Evolutionary conservation across 2,329 filamentous ascomycete genomes (phyloP).

Genomic region (Mycosphaerella arachidis): DNA sequence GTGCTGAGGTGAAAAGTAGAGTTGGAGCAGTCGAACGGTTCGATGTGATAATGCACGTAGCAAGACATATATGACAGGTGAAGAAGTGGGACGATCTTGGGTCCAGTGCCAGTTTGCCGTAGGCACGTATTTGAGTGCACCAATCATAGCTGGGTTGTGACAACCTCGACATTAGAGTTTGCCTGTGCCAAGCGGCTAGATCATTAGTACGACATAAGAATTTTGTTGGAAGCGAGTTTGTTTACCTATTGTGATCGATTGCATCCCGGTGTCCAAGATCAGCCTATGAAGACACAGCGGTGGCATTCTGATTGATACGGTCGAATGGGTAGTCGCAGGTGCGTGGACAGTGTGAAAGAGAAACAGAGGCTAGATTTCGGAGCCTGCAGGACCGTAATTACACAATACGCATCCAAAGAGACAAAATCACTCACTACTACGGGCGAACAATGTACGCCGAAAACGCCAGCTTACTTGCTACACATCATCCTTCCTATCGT

Average conservation of each 20-base stretch:
- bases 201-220: background rate
- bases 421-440: background rate
- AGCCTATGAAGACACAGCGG: background rate
- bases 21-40: too few species aligned
- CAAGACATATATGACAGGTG: background rate
- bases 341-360: background rate
- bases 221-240: background rate
- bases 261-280: background rate
- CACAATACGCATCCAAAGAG: background rate
- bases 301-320: background rate
- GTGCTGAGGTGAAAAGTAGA: too few species aligned
- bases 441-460: background rate
- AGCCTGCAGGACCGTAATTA: background rate
- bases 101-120: background rate
- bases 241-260: background rate
- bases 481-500: background rate
- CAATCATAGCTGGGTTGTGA: background rate
- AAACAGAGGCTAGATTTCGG: background rate
- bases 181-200: background rate
- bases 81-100: background rate
- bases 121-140: background rate
- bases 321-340: background rate
- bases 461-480: slow-evolving; percentile 1
- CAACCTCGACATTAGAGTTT: background rate
- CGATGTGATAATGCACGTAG: background rate